phyloP scores from a whole-genome alignment of 192 early-diverging fungal genomes.

The Podila clonocystis region DNA sequence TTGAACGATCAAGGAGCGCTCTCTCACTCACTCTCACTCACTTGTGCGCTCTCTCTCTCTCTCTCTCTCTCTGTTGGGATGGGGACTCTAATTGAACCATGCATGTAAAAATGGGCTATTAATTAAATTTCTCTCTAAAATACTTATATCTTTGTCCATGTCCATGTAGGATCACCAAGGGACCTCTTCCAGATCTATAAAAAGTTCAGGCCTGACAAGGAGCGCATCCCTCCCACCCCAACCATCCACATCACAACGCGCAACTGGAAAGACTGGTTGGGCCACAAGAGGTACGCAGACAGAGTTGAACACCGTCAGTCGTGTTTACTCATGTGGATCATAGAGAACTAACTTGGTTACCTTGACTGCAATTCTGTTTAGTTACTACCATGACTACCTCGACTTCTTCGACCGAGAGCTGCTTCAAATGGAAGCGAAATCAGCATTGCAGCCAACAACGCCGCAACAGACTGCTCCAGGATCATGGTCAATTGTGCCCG shows the following conservation, averaged over 20 bases:
- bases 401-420: conserved; percentile 45
- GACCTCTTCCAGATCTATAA: conserved; percentile 39
- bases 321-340: background rate
- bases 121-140: too few species aligned
- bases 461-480: background rate
- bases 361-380: background rate
- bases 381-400: conserved; percentile 48
- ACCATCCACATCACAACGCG: conserved; percentile 36
- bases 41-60: too few species aligned
- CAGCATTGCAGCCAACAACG: background rate
- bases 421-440: conserved; percentile 11
- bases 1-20: too few species aligned
- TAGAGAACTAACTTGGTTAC: background rate
- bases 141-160: background rate
- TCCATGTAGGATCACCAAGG: conserved; percentile 21
- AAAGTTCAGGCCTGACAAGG: conserved; percentile 39
- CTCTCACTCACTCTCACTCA: too few species aligned
- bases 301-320: too few species aligned
- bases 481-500: conserved; percentile 18
- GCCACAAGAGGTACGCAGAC: conserved; percentile 25
- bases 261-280: conserved; percentile 48
- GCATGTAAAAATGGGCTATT: too few species aligned
- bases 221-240: conserved; percentile 40
- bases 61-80: too few species aligned
- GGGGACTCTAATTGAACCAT: too few species aligned